Base-by-base conservation (phyloP, 129 eudicot genomes). In the Calendula officinalis region DNA sequence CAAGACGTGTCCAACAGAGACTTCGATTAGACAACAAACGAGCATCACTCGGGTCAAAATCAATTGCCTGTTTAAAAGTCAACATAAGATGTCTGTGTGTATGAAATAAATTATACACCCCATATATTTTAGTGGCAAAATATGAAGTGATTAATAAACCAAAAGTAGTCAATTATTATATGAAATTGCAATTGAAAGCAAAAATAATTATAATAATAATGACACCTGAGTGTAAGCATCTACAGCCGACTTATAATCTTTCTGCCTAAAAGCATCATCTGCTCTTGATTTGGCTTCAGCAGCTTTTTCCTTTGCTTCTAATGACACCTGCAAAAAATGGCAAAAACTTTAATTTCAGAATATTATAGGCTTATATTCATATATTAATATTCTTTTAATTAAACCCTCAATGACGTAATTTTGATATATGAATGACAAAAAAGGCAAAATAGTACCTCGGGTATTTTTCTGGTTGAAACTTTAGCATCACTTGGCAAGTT, bases 161-260 rank as follows among this genome's bases (percentile, higher is more conserved):
- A 0, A 22, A 22, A 1, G 2, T 22, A 2, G 30, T 22, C 30
- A 22, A 22, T 22, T 22, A 22, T 22, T 22, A 22, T 22, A 22
- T 22, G 30, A 22, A 22, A 22, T 22, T 22, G 30, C 5, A 59
- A 4, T 34, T 12, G 52, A 48, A 35, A 61, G 34, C 56, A 7
- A 5, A 61, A n/a, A 57, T 15, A 66, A 47, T 6, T 46, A 22
- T 0, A 35, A 53, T 33, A 58, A 2, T n/a, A 8, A 50, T 45
- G 7, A 8, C 9, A 89, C 98, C 84, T 92, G 95, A 45, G 98
- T 83, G 60, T 92, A 92, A 63, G 98, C 85, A 88, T 92, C 91
- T 48, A 92, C 62, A 14, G 98, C 98, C 73, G 40, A 60, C 38
- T 34, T 30, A 71, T 32, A 83, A 6, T 92, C 87, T 56, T 85